Evolutionary conservation across 371 early-diverging fungal genomes (phyloP).

Genomic region (Actinomucor elegans): DNA sequence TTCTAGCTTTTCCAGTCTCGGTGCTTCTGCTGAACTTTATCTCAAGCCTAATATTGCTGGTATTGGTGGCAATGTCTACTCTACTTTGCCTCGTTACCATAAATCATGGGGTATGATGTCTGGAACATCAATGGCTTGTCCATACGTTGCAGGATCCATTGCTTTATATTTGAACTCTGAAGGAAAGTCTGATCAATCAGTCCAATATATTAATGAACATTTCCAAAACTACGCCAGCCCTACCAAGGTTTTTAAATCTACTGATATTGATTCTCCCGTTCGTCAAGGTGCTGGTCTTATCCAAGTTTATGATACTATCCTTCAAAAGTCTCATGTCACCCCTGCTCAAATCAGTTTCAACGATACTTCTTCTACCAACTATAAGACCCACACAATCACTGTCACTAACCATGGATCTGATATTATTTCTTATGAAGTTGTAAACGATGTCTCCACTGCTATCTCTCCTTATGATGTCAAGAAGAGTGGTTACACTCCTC

Average conservation of each 20-base stretch:
- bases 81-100: conserved; percentile 52
- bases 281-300: conserved; percentile 77
- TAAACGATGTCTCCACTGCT: conserved; percentile 40
- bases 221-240: conserved; percentile 54
- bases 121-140: conserved; percentile 68
- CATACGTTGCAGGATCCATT: conserved; percentile 68
- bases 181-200: conserved; percentile 27
- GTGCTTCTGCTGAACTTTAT: conserved; percentile 31
- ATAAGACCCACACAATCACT: conserved; percentile 39
- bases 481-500: conserved; percentile 25
- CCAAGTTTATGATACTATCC: conserved; percentile 62
- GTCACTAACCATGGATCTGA: conserved; percentile 58
- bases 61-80: conserved; percentile 68
- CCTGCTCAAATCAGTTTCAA: conserved; percentile 73
- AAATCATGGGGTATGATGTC: conserved; percentile 54
- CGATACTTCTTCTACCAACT: conserved; percentile 49
- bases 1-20: conserved; percentile 44
- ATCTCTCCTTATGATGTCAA: conserved; percentile 39
- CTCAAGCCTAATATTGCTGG: conserved; percentile 60
- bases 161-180: conserved; percentile 56
- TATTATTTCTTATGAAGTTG: conserved; percentile 48
- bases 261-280: conserved; percentile 28
- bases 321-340: conserved; percentile 42
- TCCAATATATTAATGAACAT: conserved; percentile 24
- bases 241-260: conserved; percentile 1